Percentiles rank a stretch among this genome's conserved stretches.
These are phyloP conservation scores for Sugiyamaella pinicola DNA, from an alignment of 1,139 yeast species.

Conservation along the genomic window DNA sequence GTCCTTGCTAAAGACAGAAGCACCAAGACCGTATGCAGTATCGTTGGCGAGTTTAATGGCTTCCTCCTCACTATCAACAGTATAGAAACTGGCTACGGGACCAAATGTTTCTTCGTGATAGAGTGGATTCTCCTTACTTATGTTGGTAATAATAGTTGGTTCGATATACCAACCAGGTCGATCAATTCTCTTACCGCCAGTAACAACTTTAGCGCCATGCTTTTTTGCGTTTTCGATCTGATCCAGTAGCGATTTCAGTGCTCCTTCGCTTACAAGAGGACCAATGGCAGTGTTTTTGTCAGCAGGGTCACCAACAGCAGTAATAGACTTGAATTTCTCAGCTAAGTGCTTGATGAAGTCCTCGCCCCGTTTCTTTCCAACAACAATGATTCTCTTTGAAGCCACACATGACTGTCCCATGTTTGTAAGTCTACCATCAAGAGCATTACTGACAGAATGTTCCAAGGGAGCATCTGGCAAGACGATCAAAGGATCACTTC, in stretches of 20 bases:
- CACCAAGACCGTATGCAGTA: constrained; percentile 76
- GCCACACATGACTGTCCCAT: constrained; percentile 88
- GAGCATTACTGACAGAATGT: constrained; percentile 57
- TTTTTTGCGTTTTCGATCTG: constrained; percentile 71
- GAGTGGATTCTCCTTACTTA: constrained; percentile 59
- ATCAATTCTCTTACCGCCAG: constrained; percentile 67
- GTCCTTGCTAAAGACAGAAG: constrained; percentile 72
- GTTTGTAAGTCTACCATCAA: constrained; percentile 67
- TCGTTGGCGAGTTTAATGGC: constrained; percentile 70
- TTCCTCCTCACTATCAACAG: constrained; percentile 69
- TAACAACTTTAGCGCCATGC: constrained; percentile 71
- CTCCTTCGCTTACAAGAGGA: constrained; percentile 76
- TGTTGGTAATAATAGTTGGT: constrained; percentile 72
- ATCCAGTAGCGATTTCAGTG: constrained; percentile 69
- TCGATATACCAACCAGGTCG: constrained; percentile 65
- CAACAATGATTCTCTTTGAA: constrained; percentile 73
- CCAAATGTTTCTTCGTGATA: constrained; percentile 78
- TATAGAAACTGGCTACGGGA: constrained; percentile 74
- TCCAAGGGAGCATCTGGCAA: constrained; percentile 71
- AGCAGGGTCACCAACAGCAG: constrained; percentile 73
- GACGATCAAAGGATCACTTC: constrained; percentile 78
- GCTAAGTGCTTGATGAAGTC: constrained; percentile 56
- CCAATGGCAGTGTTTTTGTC: constrained; percentile 74
- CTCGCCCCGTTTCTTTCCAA: constrained; percentile 65
- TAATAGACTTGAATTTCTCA: constrained; percentile 51